A percentile compares a stretch with the other conserved stretches of the same genome.
phyloP scores from a whole-genome alignment of 202 grass and related monocot species.

The Saccharum hybrid region DNA sequence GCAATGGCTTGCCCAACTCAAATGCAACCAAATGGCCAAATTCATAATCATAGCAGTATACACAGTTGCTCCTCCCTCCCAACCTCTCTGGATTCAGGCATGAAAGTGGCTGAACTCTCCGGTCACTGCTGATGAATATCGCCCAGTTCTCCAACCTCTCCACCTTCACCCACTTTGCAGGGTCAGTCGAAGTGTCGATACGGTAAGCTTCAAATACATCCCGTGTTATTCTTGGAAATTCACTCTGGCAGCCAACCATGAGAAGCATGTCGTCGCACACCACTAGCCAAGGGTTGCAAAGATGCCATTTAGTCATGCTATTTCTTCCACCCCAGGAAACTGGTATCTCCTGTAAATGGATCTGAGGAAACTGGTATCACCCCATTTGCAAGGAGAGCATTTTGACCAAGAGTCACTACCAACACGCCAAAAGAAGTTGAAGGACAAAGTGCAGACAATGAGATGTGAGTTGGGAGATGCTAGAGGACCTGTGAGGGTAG shows the following conservation, averaged over 20 bases:
- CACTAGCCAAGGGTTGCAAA: constrained; percentile 16
- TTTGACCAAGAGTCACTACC: constrained; percentile 32
- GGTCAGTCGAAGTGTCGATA: neutral
- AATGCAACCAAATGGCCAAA: neutral
- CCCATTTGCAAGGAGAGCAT: neutral
- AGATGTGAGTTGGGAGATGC: constrained; percentile 37
- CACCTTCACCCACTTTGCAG: constrained; percentile 28
- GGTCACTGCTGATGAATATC: constrained; percentile 6
- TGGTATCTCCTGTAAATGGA: constrained; percentile 10
- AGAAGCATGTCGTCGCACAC: constrained; percentile 2
- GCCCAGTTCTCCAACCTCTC: constrained; percentile 14
- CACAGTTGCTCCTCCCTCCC: constrained; percentile 21
- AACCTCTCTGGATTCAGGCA: constrained; percentile 26
- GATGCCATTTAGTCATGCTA: constrained; percentile 16
- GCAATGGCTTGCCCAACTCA: neutral
- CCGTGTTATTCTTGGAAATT: neutral
- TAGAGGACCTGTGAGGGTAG: constrained; percentile 33
- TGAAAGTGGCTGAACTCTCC: neutral
- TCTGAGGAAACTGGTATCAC: too few species aligned
- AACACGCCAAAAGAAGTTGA: constrained; percentile 46
- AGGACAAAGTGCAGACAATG: neutral
- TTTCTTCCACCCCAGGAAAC: constrained; percentile 8
- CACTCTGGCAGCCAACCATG: neutral
- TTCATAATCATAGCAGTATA: neutral
- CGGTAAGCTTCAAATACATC: neutral